These are phyloP conservation scores for Plasmodium gallinaceum DNA, from an alignment of 169 alveolate species.

Conservation along the genomic window DNA sequence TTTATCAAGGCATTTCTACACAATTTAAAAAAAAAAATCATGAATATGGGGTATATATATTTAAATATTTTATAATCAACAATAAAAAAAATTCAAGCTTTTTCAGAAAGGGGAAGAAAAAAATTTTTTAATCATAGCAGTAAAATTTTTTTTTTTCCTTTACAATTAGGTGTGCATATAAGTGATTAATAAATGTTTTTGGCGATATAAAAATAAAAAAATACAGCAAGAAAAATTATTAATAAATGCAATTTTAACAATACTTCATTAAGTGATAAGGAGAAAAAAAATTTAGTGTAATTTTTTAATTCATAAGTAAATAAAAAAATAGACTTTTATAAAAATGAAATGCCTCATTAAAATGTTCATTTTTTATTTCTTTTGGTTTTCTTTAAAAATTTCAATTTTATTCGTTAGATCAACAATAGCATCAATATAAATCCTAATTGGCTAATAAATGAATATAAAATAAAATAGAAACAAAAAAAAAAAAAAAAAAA, in stretches of 20 bases:
- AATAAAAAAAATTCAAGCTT: not conserved
- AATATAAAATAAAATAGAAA: no score
- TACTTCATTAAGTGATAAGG: not conserved
- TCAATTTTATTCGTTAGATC: no score
- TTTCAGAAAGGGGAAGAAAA: not conserved
- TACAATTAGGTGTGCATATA: constrained; percentile 59
- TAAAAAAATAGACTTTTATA: constrained; percentile 29
- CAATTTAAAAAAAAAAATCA: not conserved
- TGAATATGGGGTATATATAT: no score
- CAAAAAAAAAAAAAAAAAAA: no score
- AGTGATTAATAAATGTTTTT: constrained; percentile 9
- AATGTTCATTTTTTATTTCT: constrained; percentile 1
- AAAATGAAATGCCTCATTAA: not conserved
- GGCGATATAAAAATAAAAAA: constrained; percentile 21
- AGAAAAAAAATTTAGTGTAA: not conserved
- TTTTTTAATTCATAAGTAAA: constrained; percentile 13
- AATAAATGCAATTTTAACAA: not conserved
- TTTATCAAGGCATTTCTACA: constrained; percentile 26
- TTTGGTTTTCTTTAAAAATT: not conserved
- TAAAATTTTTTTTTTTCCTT: constrained; percentile 15
- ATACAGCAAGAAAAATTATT: constrained; percentile 15
- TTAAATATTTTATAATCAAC: not conserved
- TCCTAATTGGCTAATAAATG: no score
- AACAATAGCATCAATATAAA: no score
- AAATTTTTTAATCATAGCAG: not conserved